Percentiles rank a stretch among this genome's conserved stretches.
phyloP scores from a whole-genome alignment of 2,329 filamentous ascomycete species.

The Lecanosticta acicola region DNA sequence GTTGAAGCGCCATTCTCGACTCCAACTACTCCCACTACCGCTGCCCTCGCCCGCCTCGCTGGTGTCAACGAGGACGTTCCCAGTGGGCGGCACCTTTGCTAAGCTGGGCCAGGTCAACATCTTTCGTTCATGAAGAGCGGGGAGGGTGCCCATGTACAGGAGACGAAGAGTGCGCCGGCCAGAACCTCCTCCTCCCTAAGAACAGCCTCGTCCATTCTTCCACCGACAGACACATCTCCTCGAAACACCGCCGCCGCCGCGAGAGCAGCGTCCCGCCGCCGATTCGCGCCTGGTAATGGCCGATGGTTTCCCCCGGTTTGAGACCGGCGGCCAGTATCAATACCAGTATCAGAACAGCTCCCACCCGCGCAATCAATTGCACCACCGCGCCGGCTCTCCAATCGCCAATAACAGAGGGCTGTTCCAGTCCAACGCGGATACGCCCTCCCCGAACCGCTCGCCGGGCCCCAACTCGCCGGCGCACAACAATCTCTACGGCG shows the following conservation, averaged over 20 bases:
- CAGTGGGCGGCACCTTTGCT: neutral
- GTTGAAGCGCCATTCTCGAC: too few species aligned
- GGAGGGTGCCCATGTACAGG: conserved; percentile 44
- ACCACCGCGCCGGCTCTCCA: conserved; percentile 45
- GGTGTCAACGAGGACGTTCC: neutral
- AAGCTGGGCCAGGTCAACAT: conserved; percentile 6
- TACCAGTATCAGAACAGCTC: conserved; percentile 47
- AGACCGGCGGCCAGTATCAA: conserved; percentile 57
- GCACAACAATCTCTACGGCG: conserved; percentile 56
- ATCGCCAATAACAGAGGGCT: conserved; percentile 38
- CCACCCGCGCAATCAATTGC: conserved; percentile 41
- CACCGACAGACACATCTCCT: conserved; percentile 13
- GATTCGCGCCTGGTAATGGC: conserved; percentile 54
- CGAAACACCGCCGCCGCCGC: conserved; percentile 3
- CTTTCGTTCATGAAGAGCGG: conserved; percentile 31
- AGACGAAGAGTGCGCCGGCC: conserved; percentile 44
- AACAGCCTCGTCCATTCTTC: conserved; percentile 18
- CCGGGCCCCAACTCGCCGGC: conserved; percentile 49
- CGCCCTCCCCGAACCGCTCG: conserved; percentile 54
- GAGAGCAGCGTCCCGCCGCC: conserved; percentile 10
- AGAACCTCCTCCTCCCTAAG: conserved; percentile 41
- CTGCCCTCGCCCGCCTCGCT: neutral
- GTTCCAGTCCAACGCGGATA: conserved; percentile 43
- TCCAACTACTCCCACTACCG: neutral
- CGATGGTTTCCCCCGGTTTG: conserved; percentile 60